A percentile compares a stretch with the other conserved stretches of the same genome.
Evolutionary conservation across 116 monocot genomes (phyloP).

Genomic region (Phalaenopsis hybrid): DNA sequence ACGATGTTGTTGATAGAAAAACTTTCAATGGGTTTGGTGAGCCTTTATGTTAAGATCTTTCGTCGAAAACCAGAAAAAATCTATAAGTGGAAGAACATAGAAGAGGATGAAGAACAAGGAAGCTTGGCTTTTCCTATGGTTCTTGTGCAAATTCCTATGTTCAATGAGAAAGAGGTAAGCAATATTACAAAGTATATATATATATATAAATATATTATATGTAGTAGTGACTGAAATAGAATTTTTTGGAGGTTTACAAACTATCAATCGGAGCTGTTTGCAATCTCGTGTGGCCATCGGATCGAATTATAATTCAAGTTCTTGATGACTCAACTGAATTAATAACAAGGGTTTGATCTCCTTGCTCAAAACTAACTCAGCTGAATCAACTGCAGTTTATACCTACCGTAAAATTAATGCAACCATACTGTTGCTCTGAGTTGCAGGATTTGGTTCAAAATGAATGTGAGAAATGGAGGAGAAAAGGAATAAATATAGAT

Average conservation of each 20-base stretch:
- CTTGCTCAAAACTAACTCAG: background rate
- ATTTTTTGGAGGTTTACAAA: conserved; percentile 54
- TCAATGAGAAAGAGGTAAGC: conserved; percentile 39
- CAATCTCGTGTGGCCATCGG: conserved; percentile 51
- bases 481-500: conserved; percentile 48
- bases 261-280: conserved; percentile 77
- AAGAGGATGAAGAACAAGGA: conserved; percentile 37
- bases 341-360: conserved; percentile 3
- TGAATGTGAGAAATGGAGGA: conserved; percentile 51
- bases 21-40: conserved; percentile 21
- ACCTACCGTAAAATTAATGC: background rate
- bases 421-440: background rate
- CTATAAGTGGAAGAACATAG: conserved; percentile 33
- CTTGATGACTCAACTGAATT: conserved; percentile 80
- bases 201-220: background rate
- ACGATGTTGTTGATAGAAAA: conserved; percentile 32
- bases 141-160: conserved; percentile 56
- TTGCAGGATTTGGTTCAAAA: conserved; percentile 61
- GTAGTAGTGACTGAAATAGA: background rate
- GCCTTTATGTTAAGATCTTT: conserved; percentile 33
- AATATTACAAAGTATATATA: background rate
- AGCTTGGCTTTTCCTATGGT: conserved; percentile 35
- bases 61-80: conserved; percentile 25
- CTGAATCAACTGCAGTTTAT: background rate
- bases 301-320: conserved; percentile 66